Evolutionary conservation across 495 filamentous ascomycete species (phyloP), one percentile per base, ranked within the genome.

Genomic region (Thermochaetoides thermophila): DNA sequence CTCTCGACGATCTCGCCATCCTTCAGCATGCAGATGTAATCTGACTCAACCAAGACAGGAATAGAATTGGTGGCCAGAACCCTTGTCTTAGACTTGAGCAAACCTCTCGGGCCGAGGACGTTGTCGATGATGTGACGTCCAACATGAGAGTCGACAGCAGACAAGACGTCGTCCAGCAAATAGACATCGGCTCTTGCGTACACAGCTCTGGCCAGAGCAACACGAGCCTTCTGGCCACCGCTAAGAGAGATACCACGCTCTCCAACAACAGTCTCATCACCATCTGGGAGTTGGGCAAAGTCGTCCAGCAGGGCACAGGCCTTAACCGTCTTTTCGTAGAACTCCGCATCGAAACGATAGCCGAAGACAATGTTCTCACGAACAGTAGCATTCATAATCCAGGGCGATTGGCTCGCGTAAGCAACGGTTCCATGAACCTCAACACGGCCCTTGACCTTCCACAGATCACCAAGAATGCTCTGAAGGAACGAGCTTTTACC

Each of bases 111-210:
- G 7, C 91, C 89, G 25, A 99, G 71, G 7, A 99, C 91, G 42
- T 82, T 78, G 50, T 95, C 77, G 43, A 95, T 95, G 27, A 99
- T 63, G 55, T 96, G 91, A 34, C 84, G 69, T 20, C 91, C 91
- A 34, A 99, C 91, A 51, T 99, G 91, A 41, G 93, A 89, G 56
- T 99, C 91, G 12, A 99, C 91, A 2, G 91, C 89, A 16, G 87
- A 95, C 13, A 99, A 64, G 37, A 81, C 76, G 52, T 99, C 91
- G 46, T 99, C 91, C 5, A 99, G 63, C 9, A 99, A 61, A 44
- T 96, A 99, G 37, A 99, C 73, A 57, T 99, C 91, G n/a, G 89
- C 83, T 42, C 91, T 73, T 35, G 91, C 87, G 52, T 99, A 99
- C 2, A 99, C 91, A 29, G 91, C 91, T 50, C 91, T 69, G 10